Base-by-base conservation (phyloP, 306 rosid genomes). In the Prunus fruticosa region DNA sequence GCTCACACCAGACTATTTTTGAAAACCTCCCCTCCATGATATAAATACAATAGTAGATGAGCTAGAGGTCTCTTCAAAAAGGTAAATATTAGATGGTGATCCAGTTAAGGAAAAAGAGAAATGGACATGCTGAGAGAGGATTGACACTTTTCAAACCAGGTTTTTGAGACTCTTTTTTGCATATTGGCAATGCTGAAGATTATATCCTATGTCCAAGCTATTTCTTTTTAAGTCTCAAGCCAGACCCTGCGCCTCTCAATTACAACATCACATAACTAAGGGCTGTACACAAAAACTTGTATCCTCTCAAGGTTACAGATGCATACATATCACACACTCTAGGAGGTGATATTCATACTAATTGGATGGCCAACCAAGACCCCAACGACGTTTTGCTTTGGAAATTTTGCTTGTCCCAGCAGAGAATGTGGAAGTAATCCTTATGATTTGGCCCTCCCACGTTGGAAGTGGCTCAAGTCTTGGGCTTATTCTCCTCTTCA, bases 401-500 rank as follows among this genome's bases (percentile, higher is more conserved):
- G 22, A 43, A 43, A 10, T 25, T 46, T 62, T 61, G 60, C 60
- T 11, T 61, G 77, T 52, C 58, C 15, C 69, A 45, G 77, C 69
- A 6, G 60, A 43, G 56, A 74, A 46, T 61, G 46, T 47, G 69
- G 30, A 18, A 61, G 18, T 38, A 20, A 58, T 45, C 28, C 45
- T 64, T 74, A 74, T 16, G 5, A 60, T 60, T 46, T 61, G 69
- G 46, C 49, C 77, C 69, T 61, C 77, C 77, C 56, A 60, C 8
- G 60, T 73, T 61, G 28, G 69, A 73, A 73, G 69, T 4, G 20
- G 77, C 77, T 46, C 77, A 73, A 74, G 77, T 62, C 61, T 61
- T 61, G 77, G 47, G 19, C 77, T 61, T 63, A 45, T 11, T 46
- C 56, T 73, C 68, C 77, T 73, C 77, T 74, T 74, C 77, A 74